phyloP scores from a whole-genome alignment of 768 basidiomycete genomes.

The Paxillus ammoniavirescens region DNA sequence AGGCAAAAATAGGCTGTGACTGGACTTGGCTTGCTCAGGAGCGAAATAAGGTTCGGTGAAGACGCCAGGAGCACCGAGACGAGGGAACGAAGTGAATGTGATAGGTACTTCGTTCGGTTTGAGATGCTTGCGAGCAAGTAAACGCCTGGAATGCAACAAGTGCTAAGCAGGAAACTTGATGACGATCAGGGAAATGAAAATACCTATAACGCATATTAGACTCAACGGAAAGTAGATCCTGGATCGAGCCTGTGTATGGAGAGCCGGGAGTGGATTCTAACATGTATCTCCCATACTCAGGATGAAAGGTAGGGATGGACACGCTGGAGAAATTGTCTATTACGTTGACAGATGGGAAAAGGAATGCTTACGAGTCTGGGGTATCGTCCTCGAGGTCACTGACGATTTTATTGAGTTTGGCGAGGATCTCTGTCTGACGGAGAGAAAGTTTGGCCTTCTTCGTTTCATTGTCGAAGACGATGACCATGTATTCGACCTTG shows the following conservation, averaged over 20 bases:
- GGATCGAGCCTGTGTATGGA: conserved; percentile 87
- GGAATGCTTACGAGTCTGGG: conserved; percentile 53
- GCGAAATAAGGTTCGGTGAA: conserved; percentile 91
- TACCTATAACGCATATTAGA: conserved; percentile 93
- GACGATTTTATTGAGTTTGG: conserved; percentile 68
- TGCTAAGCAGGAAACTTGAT: conserved; percentile 2
- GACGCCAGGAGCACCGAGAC: conserved; percentile 81
- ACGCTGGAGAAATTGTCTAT: conserved; percentile 40
- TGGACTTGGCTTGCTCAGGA: conserved; percentile 75
- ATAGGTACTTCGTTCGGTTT: conserved; percentile 85
- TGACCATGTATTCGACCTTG: conserved; percentile 95
- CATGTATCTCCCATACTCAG: conserved; percentile 99
- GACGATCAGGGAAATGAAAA: neutral
- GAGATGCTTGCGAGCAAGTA: conserved; percentile 79
- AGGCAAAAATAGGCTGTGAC: conserved; percentile 91
- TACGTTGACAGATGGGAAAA: neutral
- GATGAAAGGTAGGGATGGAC: conserved; percentile 88
- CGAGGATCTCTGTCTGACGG: conserved; percentile 92
- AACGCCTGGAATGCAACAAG: conserved; percentile 52
- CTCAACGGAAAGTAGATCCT: conserved; percentile 88
- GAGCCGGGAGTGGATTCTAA: conserved; percentile 95
- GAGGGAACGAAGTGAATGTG: conserved; percentile 94
- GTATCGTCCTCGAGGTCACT: conserved; percentile 52
- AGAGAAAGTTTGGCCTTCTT: conserved; percentile 88
- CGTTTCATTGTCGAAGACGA: conserved; percentile 73